A percentile compares a stretch with the other conserved stretches of the same genome.
phyloP scores from a whole-genome alignment of 768 basidiomycete genomes.

The Hirschioporus abietinus region DNA sequence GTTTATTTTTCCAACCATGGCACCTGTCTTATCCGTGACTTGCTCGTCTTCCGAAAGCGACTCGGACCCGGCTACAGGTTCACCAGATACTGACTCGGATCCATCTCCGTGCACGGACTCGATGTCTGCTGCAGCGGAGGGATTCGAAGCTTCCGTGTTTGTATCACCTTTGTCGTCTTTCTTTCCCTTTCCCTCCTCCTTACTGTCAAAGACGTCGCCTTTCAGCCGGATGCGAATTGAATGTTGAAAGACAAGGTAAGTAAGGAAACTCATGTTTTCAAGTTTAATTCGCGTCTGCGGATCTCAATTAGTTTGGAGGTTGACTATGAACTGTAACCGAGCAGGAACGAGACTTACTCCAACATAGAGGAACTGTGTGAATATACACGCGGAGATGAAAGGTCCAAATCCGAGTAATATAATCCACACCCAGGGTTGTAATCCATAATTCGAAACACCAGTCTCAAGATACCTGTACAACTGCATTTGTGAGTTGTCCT shows the following conservation, averaged over 20 bases:
- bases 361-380: not conserved
- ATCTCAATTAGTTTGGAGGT: not conserved
- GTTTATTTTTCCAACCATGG: slow-evolving; percentile 61
- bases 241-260: not conserved
- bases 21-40: slow-evolving; percentile 13
- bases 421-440: slow-evolving; percentile 2
- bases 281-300: not conserved
- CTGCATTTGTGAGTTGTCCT: not conserved
- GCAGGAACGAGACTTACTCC: not conserved
- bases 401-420: not conserved
- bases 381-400: not conserved
- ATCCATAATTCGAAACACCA: not conserved
- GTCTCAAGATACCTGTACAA: not conserved
- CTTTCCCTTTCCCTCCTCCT: not conserved
- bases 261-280: not conserved
- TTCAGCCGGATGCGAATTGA: slow-evolving; percentile 1
- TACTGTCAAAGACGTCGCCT: not conserved
- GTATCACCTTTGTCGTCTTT: not conserved
- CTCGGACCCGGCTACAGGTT: not conserved
- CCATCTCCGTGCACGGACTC: not conserved
- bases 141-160: not conserved
- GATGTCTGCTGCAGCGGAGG: not conserved
- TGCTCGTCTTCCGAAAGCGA: not conserved
- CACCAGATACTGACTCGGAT: not conserved
- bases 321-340: not conserved